These are phyloP conservation scores for Capniomyces stellatus DNA, from an alignment of 371 early-diverging fungal species.

Conservation along the genomic window DNA sequence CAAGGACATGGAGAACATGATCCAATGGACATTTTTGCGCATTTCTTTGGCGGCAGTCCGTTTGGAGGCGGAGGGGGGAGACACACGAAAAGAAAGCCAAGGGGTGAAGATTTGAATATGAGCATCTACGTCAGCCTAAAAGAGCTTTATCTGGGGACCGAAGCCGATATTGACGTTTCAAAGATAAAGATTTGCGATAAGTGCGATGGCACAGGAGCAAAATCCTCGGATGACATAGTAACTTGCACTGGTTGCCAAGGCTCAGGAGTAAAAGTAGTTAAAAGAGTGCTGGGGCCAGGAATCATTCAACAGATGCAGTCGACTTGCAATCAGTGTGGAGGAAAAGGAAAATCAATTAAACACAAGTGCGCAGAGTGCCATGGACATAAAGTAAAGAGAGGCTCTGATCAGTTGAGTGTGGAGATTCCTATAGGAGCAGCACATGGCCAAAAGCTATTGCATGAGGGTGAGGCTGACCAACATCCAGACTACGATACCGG, in stretches of 20 bases:
- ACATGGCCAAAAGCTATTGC: slow-evolving; percentile 52
- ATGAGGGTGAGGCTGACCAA: slow-evolving; percentile 86
- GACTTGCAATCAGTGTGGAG: slow-evolving; percentile 73
- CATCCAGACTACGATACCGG: slow-evolving; percentile 73
- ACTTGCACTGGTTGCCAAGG: slow-evolving; percentile 68
- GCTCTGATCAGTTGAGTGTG: slow-evolving; percentile 60
- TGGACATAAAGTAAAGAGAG: slow-evolving; percentile 70
- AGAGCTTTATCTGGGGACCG: slow-evolving; percentile 70
- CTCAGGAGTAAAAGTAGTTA: slow-evolving; percentile 57
- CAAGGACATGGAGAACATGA: slow-evolving; percentile 56
- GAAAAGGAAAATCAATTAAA: slow-evolving; percentile 70
- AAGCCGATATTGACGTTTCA: slow-evolving; percentile 74
- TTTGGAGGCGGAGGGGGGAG: slow-evolving; percentile 14
- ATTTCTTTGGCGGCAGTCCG: slow-evolving; percentile 63
- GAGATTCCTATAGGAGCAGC: slow-evolving; percentile 74
- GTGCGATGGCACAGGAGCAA: slow-evolving; percentile 87
- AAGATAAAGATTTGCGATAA: slow-evolving; percentile 84
- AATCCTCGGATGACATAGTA: slow-evolving; percentile 58
- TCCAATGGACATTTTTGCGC: slow-evolving; percentile 85
- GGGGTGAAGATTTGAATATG: slow-evolving; percentile 61
- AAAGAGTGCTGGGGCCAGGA: slow-evolving; percentile 77
- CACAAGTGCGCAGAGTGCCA: slow-evolving; percentile 61
- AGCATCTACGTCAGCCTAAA: slow-evolving; percentile 65
- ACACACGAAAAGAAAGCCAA: slow-evolving; percentile 32
- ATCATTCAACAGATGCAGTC: slow-evolving; percentile 87